phyloP scores from a whole-genome alignment of 2,329 filamentous ascomycete species.

The Paecilomyces niveus region DNA sequence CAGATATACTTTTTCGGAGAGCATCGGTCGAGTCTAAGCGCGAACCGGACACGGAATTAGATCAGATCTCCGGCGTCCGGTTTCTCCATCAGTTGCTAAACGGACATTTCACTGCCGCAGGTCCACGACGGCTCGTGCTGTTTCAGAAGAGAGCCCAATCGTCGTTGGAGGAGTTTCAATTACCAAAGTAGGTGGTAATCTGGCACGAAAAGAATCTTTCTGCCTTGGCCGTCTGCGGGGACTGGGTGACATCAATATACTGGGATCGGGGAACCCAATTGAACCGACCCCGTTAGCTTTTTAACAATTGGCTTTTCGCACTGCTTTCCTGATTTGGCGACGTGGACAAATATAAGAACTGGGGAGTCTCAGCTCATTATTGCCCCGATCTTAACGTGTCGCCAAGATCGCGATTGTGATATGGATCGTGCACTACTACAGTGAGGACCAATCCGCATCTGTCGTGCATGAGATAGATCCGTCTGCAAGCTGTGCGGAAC shows the following conservation, averaged over 20 bases:
- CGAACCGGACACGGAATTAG: not conserved
- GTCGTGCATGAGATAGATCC: not conserved
- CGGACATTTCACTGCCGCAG: too few relatives aligned
- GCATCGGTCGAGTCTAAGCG: not conserved
- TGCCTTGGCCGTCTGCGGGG: not conserved
- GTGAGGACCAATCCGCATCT: not conserved
- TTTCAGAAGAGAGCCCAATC: not conserved
- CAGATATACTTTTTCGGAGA: not conserved
- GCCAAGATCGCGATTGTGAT: not conserved
- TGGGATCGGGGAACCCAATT: not conserved
- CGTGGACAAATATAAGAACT: not conserved
- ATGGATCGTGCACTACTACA: not conserved
- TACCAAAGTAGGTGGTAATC: not conserved
- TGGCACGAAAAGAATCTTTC: not conserved
- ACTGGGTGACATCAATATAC: not conserved
- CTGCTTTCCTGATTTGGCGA: not conserved
- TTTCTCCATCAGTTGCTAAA: not conserved
- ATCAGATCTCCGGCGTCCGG: not conserved
- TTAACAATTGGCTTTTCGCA: not conserved
- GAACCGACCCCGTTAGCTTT: not conserved
- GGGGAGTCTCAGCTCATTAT: not conserved
- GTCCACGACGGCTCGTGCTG: not conserved
- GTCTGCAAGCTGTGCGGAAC: not conserved
- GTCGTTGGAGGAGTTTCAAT: not conserved
- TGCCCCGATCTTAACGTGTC: not conserved